Conservation (phyloP, 805 yeast genomes). For the Saccharomycopsis guyanensis region DNA sequence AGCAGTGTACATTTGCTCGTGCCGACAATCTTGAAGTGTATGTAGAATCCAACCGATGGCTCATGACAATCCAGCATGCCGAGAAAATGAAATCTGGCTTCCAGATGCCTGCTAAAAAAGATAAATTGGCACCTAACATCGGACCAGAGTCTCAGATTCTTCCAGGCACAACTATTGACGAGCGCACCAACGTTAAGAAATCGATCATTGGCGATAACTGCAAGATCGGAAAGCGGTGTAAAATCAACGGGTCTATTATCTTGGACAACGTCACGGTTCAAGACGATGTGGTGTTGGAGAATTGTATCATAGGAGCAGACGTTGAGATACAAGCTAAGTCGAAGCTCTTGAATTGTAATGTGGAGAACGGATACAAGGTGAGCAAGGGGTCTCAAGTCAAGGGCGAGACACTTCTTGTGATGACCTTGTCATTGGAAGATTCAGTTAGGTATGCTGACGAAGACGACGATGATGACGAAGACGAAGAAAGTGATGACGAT, state of each 20-base stretch:
- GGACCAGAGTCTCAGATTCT: conserved; percentile 87
- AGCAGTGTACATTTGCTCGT: conserved; percentile 63
- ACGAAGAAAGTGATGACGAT: conserved; percentile 19
- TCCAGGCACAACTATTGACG: conserved; percentile 58
- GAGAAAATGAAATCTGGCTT: conserved; percentile 6
- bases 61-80: conserved; percentile 40
- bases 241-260: conserved; percentile 79
- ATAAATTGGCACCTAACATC: conserved; percentile 58
- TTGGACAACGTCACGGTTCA: conserved; percentile 64
- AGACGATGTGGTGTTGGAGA: conserved; percentile 72
- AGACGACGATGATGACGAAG: conserved; percentile 18
- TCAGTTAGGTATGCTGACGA: conserved; percentile 13
- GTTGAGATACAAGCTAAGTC: conserved; percentile 59
- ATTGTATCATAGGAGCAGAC: conserved; percentile 72
- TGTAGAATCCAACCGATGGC: conserved; percentile 81
- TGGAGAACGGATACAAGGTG: conserved; percentile 74
- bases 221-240: conserved; percentile 75
- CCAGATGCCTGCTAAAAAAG: conserved; percentile 30
- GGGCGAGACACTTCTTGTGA: conserved; percentile 48
- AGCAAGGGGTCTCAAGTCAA: conserved; percentile 43
- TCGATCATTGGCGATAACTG: conserved; percentile 73
- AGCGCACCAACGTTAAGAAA: conserved; percentile 78
- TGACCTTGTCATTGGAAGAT: conserved; percentile 23
- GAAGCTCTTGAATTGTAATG: conserved; percentile 70
- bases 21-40: conserved; percentile 73